Percentiles rank a stretch among this genome's conserved stretches.
phyloP scores from a whole-genome alignment of 2,329 filamentous ascomycete species.

The Cladobotryum protrusum region DNA sequence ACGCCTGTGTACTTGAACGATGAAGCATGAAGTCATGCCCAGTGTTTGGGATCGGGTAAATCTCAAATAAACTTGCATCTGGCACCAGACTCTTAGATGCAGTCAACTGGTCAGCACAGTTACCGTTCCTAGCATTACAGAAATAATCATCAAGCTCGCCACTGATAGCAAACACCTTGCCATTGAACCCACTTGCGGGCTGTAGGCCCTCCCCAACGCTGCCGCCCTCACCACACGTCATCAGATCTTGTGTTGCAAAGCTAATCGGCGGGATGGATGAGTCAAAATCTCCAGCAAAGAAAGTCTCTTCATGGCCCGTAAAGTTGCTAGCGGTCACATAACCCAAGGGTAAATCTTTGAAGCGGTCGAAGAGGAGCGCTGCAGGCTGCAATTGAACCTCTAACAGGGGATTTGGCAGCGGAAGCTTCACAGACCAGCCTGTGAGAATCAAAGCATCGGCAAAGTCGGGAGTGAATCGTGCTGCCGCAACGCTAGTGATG shows the following conservation, averaged over 20 bases:
- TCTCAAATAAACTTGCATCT: not conserved
- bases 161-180: not conserved
- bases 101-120: too few relatives aligned
- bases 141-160: not conserved
- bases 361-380: constrained; percentile 1
- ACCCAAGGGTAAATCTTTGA: not conserved
- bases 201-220: not conserved
- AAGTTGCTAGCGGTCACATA: constrained; percentile 1
- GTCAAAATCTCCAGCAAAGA: not conserved
- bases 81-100: not conserved
- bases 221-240: constrained; percentile 4
- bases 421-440: constrained; percentile 2
- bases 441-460: constrained; percentile 1
- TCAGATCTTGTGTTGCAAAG: not conserved
- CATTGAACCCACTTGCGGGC: not conserved
- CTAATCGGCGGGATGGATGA: not conserved
- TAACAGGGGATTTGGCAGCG: not conserved
- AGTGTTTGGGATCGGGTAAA: not conserved
- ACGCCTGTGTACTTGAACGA: not conserved
- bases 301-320: not conserved
- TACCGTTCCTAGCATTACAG: not conserved
- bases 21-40: constrained; percentile 4
- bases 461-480: not conserved
- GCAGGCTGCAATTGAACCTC: constrained; percentile 1
- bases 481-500: constrained; percentile 1